Evolutionary conservation across 2,329 filamentous ascomycete genomes (phyloP).

Genomic region (Colletotrichum noveboracense): DNA sequence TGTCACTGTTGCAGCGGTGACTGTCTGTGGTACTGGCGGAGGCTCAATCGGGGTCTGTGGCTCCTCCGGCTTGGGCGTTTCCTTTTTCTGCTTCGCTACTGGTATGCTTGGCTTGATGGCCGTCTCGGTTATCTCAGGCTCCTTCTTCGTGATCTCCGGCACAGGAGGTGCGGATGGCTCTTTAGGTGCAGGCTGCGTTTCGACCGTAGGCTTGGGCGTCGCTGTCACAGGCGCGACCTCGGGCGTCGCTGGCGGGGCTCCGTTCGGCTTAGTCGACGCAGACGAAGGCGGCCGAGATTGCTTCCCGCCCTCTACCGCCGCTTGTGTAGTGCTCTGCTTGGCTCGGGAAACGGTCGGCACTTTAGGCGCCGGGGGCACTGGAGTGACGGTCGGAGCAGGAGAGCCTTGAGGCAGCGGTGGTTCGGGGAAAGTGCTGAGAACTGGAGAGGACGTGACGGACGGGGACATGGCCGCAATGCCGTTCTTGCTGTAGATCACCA

Average conservation of each 20-base stretch:
- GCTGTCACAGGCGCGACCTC: conserved; percentile 36
- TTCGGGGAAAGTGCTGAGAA: conserved; percentile 73
- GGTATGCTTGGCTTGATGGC: conserved; percentile 27
- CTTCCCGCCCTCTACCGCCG: conserved; percentile 58
- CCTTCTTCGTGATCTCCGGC: conserved; percentile 25
- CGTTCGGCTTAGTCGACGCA: conserved; percentile 63
- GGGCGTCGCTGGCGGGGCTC: conserved; percentile 43
- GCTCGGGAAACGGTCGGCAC: conserved; percentile 68
- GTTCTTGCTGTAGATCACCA: conserved; percentile 33
- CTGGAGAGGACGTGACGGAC: conserved; percentile 76
- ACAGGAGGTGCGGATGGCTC: conserved; percentile 23
- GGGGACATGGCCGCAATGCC: conserved; percentile 64
- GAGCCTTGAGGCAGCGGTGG: conserved; percentile 58
- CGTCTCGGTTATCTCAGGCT: conserved; percentile 28
- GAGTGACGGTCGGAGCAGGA: conserved; percentile 56
- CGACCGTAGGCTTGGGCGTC: conserved; percentile 1
- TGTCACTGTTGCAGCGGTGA: conserved; percentile 52
- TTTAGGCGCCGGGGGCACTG: conserved; percentile 6
- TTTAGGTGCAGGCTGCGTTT: conserved; percentile 27
- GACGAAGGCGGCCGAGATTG: conserved; percentile 62
- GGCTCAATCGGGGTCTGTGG: conserved; percentile 33
- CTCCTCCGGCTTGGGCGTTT: conserved; percentile 43
- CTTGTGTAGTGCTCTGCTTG: conserved; percentile 76
- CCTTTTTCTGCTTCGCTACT: conserved; percentile 44
- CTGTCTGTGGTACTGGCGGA: conserved; percentile 48